These are phyloP conservation scores for Aspergillus flavus DNA, from an alignment of 2,329 filamentous ascomycete genomes.

Conservation along the genomic window DNA sequence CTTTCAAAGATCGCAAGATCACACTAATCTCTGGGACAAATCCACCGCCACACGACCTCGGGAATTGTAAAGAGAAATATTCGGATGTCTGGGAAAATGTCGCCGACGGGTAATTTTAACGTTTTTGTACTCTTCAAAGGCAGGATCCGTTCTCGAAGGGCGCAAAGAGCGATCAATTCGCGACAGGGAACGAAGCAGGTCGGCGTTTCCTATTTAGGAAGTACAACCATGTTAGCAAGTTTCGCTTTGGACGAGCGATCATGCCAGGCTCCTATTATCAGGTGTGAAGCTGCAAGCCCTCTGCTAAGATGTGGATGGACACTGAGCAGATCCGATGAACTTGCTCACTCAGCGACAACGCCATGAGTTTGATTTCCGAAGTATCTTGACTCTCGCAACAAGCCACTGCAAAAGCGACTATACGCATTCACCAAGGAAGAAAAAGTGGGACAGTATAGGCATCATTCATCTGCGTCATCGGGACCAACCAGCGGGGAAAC, in stretches of 20 bases:
- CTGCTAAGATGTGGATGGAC: background rate
- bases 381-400: background rate
- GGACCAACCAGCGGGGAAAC: slow-evolving; percentile 8
- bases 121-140: background rate
- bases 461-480: slow-evolving; percentile 17
- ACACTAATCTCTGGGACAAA: background rate
- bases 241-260: background rate
- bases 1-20: background rate
- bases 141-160: background rate
- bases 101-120: background rate
- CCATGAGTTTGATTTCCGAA: background rate
- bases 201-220: background rate
- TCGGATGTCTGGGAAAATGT: background rate
- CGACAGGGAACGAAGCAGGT: background rate
- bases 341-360: background rate
- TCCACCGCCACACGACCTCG: slow-evolving; percentile 4
- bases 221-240: background rate
- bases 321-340: slow-evolving; percentile 1
- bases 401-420: slow-evolving; percentile 1
- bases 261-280: background rate
- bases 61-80: background rate
- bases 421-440: background rate
- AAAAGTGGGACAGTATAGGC: slow-evolving; percentile 3
- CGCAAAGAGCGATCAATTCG: background rate
- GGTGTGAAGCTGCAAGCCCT: background rate